A percentile compares a stretch with the other conserved stretches of the same genome.
Conservation (phyloP, 371 early-diverging fungal species). For the Rhizopus microsporus region DNA sequence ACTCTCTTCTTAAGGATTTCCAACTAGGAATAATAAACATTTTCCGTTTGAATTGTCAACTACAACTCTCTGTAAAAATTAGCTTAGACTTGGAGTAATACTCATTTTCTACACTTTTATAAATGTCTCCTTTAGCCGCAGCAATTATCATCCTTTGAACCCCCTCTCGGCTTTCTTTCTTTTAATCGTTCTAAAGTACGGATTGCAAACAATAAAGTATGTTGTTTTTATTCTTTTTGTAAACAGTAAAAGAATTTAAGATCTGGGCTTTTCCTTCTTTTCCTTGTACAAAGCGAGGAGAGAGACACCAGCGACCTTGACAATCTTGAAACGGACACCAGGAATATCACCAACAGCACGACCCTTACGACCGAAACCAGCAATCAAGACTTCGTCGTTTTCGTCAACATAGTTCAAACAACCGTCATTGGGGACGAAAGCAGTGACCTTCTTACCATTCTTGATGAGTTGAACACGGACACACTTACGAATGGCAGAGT, state of each 20-base stretch:
- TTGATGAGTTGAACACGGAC: conserved; percentile 99
- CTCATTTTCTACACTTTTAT: no score
- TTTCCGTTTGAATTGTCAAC: no score
- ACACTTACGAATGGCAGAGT: conserved; percentile 99
- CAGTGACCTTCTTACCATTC: conserved; percentile 99
- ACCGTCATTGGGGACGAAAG: conserved; percentile 99
- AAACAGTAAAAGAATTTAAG: conserved; percentile 58
- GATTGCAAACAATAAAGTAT: not conserved
- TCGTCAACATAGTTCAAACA: conserved; percentile 98
- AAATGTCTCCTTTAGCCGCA: no score
- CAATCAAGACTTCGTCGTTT: conserved; percentile 96
- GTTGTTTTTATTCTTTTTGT: not conserved
- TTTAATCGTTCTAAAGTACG: no score
- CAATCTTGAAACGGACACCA: conserved; percentile 99
- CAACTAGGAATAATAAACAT: no score
- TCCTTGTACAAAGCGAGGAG: conserved; percentile 99
- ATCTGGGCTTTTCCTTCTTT: conserved; percentile 99
- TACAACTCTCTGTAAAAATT: no score
- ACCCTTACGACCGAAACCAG: conserved; percentile 95
- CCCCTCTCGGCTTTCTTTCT: no score
- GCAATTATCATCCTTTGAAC: no score
- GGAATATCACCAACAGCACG: conserved; percentile 99
- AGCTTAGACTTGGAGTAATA: no score
- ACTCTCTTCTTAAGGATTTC: no score
- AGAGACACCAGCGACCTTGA: conserved; percentile 99